phyloP scores from a whole-genome alignment of 164 flowering plant species.

The Vitis labrusca region DNA sequence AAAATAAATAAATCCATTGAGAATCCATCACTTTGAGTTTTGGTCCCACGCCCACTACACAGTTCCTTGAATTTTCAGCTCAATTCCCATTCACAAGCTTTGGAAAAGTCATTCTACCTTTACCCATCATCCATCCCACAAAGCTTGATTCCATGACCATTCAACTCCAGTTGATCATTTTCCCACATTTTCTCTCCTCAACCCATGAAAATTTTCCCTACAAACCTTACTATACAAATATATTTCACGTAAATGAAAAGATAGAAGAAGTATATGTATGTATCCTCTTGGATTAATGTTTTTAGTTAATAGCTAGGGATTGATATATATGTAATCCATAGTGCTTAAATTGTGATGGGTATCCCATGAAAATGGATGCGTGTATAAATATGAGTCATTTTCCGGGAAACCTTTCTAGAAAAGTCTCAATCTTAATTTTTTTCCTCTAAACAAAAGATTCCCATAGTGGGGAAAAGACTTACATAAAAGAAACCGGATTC shows the following conservation, averaged over 20 bases:
- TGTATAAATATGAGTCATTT: not conserved
- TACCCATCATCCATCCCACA: not conserved
- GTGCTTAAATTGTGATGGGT: not conserved
- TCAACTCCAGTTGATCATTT: not conserved
- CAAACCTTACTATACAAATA: not conserved
- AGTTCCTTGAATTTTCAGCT: not conserved
- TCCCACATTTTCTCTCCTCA: not conserved
- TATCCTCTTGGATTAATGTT: too few relatives aligned
- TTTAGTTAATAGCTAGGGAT: too few relatives aligned
- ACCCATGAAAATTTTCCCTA: not conserved
- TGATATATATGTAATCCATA: too few relatives aligned
- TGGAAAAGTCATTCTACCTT: slow-evolving; percentile 5
- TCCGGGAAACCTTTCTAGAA: slow-evolving; percentile 13
- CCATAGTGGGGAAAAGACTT: slow-evolving; percentile 12
- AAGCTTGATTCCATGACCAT: slow-evolving; percentile 8
- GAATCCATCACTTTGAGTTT: not conserved
- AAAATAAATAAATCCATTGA: slow-evolving; percentile 3
- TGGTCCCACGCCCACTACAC: slow-evolving; percentile 17
- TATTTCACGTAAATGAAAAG: not conserved
- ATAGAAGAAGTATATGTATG: too few relatives aligned
- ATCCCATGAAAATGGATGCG: not conserved
- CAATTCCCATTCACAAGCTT: slow-evolving; percentile 11
- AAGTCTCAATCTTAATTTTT: not conserved
- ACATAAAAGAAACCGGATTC: slow-evolving; percentile 23
- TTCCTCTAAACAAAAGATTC: slow-evolving; percentile 23